Evolutionary conservation across 2,329 filamentous ascomycete genomes (phyloP).

Genomic region (Pseudohalonectria lignicola): DNA sequence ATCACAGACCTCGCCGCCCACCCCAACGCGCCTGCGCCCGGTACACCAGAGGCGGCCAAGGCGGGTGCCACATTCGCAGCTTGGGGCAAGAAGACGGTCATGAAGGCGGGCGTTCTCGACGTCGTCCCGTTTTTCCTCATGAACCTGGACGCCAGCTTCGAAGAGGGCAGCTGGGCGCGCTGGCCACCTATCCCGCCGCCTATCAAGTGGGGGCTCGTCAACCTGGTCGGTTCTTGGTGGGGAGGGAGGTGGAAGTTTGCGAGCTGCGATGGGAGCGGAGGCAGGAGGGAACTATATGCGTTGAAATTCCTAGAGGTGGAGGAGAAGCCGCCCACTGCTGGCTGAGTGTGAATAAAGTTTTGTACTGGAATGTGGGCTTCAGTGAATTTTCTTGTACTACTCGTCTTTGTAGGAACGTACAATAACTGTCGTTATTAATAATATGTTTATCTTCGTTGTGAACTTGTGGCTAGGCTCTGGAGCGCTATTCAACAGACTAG

Average conservation of each 20-base stretch:
- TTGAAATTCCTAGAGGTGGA: too few species aligned
- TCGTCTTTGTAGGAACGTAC: too few species aligned
- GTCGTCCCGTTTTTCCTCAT: constrained; percentile 55
- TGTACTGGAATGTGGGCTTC: too few species aligned
- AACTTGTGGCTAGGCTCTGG: too few species aligned
- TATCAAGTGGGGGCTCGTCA: constrained; percentile 48
- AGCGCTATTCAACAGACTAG: too few species aligned
- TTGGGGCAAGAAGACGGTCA: constrained; percentile 54
- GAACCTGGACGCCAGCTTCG: constrained; percentile 43
- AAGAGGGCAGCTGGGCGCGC: constrained; percentile 47
- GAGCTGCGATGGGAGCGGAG: constrained; percentile 44
- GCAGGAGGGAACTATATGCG: constrained; percentile 42
- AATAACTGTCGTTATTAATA: too few species aligned
- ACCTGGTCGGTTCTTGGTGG: constrained; percentile 45
- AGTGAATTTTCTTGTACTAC: too few species aligned
- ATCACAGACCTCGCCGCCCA: constrained; percentile 39
- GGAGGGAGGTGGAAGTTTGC: constrained; percentile 53
- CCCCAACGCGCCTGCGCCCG: constrained; percentile 35
- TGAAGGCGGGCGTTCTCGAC: constrained; percentile 45
- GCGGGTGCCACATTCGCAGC: constrained; percentile 42
- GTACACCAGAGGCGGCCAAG: constrained; percentile 28
- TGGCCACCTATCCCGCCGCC: constrained; percentile 56
- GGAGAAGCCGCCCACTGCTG: too few species aligned
- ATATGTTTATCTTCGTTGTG: too few species aligned
- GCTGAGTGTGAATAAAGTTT: too few species aligned